Conservation (phyloP, 345 rosid species). For the Eucalyptus sp. region DNA sequence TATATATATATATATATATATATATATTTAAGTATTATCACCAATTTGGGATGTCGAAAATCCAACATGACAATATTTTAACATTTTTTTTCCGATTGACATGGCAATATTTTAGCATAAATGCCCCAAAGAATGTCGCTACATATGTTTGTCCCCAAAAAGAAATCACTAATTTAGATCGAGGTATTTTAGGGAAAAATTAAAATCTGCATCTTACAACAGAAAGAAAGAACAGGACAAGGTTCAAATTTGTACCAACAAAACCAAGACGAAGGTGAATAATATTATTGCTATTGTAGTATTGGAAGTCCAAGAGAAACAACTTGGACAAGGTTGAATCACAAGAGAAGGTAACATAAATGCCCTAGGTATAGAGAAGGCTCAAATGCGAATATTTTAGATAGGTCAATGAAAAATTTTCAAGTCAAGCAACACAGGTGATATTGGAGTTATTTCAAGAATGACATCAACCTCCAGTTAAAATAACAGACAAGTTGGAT, state of each 20-base stretch:
- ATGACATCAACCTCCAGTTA: background rate
- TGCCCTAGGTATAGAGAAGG: background rate
- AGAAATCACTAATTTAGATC: background rate
- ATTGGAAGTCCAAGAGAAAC: background rate
- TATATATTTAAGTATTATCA: background rate
- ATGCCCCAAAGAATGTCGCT: background rate
- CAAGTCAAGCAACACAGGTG: background rate
- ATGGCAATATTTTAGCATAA: background rate
- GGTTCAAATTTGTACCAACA: background rate
- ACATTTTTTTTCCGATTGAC: background rate
- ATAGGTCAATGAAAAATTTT: background rate
- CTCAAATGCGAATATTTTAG: background rate
- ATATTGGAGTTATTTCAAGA: too few relatives aligned
- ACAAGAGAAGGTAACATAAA: background rate
- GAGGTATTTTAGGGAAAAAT: background rate
- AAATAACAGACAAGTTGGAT: background rate
- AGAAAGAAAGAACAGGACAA: fast-evolving
- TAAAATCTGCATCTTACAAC: background rate
- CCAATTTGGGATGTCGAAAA: background rate
- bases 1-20: too few relatives aligned
- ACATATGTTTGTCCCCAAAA: too few relatives aligned
- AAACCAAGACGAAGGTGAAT: background rate
- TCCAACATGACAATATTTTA: background rate
- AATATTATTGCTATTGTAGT: background rate
- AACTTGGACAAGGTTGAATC: background rate